Percentiles rank a stretch among this genome's conserved stretches.
These are phyloP conservation scores for Lathyrus aphaca DNA, from an alignment of 306 rosid species.

Conservation along the genomic window DNA sequence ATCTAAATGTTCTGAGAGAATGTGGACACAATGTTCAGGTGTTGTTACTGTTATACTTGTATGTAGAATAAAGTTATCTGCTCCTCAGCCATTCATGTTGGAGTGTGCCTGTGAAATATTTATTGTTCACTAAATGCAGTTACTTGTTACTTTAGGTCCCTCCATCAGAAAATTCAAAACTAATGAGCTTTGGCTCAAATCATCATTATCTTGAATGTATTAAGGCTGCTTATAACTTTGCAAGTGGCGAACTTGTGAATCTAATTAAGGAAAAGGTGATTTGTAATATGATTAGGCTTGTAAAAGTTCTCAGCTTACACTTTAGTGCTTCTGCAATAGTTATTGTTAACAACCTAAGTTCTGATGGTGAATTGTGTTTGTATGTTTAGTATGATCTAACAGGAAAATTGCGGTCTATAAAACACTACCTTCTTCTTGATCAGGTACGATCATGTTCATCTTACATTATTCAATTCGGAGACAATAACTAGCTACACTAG, in stretches of 20 bases:
- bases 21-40: slow-evolving; percentile 99
- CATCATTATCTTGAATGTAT: slow-evolving; percentile 95
- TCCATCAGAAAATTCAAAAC: slow-evolving; percentile 80
- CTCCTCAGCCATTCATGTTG: slow-evolving; percentile 18
- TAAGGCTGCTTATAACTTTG: slow-evolving; percentile 90
- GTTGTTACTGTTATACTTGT: slow-evolving; percentile 36
- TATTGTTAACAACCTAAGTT: slow-evolving; percentile 24
- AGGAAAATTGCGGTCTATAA: slow-evolving; percentile 90
- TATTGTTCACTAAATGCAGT: slow-evolving; percentile 33
- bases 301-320: slow-evolving; percentile 16
- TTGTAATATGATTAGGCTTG: slow-evolving; percentile 26
- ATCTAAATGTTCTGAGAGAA: slow-evolving; percentile 97
- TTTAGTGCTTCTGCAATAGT: slow-evolving; percentile 33
- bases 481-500: slow-evolving; percentile 20
- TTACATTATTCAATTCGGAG: slow-evolving; percentile 30
- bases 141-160: slow-evolving; percentile 66
- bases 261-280: slow-evolving; percentile 91
- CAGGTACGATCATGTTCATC: slow-evolving; percentile 63
- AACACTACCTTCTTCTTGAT: slow-evolving; percentile 97
- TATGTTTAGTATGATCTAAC: slow-evolving; percentile 73
- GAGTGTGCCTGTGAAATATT: slow-evolving; percentile 18
- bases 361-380: slow-evolving; percentile 38
- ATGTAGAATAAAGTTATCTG: slow-evolving; percentile 20
- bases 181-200: slow-evolving; percentile 82
- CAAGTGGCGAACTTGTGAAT: slow-evolving; percentile 90